phyloP scores from a whole-genome alignment of 768 basidiomycete species.

The Suillus subalutaceus region DNA sequence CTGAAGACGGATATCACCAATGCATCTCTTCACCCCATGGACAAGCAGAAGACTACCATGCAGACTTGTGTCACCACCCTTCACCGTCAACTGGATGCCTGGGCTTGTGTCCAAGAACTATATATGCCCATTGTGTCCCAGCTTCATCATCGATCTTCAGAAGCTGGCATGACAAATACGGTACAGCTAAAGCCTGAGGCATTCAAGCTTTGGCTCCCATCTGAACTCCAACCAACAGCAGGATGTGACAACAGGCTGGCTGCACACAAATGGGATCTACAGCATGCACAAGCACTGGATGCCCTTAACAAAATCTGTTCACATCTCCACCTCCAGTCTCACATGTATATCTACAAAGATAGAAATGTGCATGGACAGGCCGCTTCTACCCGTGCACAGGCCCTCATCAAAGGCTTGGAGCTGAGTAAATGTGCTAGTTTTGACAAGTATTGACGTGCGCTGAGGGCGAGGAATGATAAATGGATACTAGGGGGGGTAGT shows the following conservation, averaged over 20 bases:
- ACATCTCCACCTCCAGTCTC: constrained; percentile 9
- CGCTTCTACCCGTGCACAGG: constrained; percentile 7
- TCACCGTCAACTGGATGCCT: background rate
- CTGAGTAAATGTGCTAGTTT: constrained; percentile 4
- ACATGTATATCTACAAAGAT: constrained; percentile 20
- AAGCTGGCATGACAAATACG: background rate
- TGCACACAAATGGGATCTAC: constrained; percentile 5
- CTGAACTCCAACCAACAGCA: background rate
- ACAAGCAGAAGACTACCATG: background rate
- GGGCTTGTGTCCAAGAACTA: background rate
- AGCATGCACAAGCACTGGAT: constrained; percentile 18
- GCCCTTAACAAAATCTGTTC: constrained; percentile 8
- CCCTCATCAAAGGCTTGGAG: constrained; percentile 9
- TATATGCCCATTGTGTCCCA: background rate
- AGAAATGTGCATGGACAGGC: constrained; percentile 16
- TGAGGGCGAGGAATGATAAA: too few species aligned
- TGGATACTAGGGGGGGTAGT: too few species aligned
- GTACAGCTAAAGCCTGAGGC: background rate
- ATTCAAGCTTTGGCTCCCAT: background rate
- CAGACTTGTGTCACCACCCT: background rate
- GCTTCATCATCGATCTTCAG: background rate
- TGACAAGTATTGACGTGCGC: too few species aligned
- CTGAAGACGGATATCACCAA: too few species aligned
- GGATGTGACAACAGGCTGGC: background rate
- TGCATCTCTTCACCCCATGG: background rate